A percentile compares a stretch with the other conserved stretches of the same genome.
phyloP scores from a whole-genome alignment of 208 protist genomes.

The Leishmania aethiopica region DNA sequence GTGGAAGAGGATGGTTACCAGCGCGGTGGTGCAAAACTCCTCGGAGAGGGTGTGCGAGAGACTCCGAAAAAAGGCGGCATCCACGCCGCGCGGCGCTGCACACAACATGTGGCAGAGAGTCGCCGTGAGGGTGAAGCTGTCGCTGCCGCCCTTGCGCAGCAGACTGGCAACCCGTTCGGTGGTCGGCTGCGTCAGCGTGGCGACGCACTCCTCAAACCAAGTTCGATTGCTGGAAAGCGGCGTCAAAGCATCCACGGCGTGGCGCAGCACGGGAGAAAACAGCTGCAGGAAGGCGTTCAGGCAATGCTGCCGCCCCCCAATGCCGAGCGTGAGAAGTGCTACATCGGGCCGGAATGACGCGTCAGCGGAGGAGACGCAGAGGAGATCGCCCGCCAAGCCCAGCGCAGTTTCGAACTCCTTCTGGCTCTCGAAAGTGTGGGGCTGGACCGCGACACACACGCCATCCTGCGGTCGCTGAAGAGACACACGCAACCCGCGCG shows the following conservation, averaged over 20 bases:
- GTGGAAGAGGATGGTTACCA: conserved; percentile 47
- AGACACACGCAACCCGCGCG: conserved; percentile 28
- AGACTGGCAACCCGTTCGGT: conserved; percentile 3
- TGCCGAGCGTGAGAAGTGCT: conserved; percentile 49
- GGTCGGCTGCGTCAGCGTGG: conserved; percentile 9
- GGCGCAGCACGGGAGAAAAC: conserved; percentile 44
- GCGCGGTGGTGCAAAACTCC: conserved; percentile 33
- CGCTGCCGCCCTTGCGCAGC: conserved; percentile 1
- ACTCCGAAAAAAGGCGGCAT: conserved; percentile 15
- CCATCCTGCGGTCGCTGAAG: background rate
- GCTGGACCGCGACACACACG: conserved; percentile 37
- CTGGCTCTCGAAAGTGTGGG: conserved; percentile 33
- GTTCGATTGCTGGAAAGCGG: conserved; percentile 45
- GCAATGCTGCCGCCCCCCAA: conserved; percentile 54
- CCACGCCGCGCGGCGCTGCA: conserved; percentile 7
- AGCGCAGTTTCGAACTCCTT: conserved; percentile 65
- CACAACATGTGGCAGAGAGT: conserved; percentile 26
- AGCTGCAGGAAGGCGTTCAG: conserved; percentile 52
- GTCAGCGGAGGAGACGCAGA: conserved; percentile 49
- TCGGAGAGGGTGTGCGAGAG: conserved; percentile 20
- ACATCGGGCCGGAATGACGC: conserved; percentile 37
- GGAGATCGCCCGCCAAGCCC: conserved; percentile 66
- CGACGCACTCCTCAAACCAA: conserved; percentile 43
- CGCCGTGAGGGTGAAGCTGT: conserved; percentile 7
- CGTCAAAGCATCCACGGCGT: conserved; percentile 25